phyloP scores from a whole-genome alignment of 345 rosid genomes.

The Brassica nigra region DNA sequence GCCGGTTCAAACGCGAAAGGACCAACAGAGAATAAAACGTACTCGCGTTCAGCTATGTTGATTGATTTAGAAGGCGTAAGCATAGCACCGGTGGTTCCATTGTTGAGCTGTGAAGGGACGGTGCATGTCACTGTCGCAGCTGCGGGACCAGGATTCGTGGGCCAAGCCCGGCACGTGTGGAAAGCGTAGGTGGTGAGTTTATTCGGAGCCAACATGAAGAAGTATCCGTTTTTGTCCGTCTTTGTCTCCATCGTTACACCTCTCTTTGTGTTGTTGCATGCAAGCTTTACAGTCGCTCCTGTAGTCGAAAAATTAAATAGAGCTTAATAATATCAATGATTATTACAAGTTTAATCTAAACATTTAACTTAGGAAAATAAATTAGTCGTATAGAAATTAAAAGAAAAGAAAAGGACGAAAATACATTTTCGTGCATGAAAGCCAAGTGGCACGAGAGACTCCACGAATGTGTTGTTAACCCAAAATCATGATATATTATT shows the following conservation, averaged over 20 bases:
- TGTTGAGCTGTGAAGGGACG: conserved; percentile 55
- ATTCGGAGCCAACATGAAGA: conserved; percentile 63
- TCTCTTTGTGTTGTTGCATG: conserved; percentile 69
- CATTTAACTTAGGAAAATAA: neutral
- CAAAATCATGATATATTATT: neutral
- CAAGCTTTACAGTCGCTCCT: conserved; percentile 71
- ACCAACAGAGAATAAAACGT: conserved; percentile 7
- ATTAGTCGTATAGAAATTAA: neutral
- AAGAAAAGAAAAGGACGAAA: neutral
- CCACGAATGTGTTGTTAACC: neutral
- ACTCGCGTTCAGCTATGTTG: neutral
- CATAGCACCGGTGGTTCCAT: conserved; percentile 53
- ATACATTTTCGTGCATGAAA: conserved; percentile 14
- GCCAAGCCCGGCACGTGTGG: conserved; percentile 66
- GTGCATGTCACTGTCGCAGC: conserved; percentile 38
- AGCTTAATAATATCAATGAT: neutral
- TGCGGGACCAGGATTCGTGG: conserved; percentile 46
- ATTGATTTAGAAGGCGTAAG: conserved; percentile 32
- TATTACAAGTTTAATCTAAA: neutral
- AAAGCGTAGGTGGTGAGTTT: conserved; percentile 66
- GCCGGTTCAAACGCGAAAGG: conserved; percentile 13
- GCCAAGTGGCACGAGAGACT: conserved; percentile 32
- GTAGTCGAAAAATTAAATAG: neutral
- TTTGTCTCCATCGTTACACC: conserved; percentile 37
- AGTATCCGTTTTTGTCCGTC: conserved; percentile 88